Base-by-base conservation (phyloP, 768 basidiomycete species). In the Mycena maculata region DNA sequence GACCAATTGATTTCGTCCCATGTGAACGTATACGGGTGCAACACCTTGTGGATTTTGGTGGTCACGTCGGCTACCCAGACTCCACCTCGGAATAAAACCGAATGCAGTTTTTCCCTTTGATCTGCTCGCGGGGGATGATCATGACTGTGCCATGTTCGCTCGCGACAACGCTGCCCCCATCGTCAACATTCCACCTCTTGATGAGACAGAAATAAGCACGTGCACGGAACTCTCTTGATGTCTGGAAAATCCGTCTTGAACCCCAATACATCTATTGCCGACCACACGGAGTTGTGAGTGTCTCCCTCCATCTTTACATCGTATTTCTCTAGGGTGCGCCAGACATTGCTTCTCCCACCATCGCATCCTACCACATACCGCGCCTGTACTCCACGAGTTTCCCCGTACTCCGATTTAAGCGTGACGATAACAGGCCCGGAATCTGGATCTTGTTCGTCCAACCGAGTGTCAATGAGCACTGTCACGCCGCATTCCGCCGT, bases 1-100 rank as follows among this genome's bases (percentile, higher is more conserved):
- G 50, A 64, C 63, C 63, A 64, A 23, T 64, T 64, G 33, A 64
- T 42, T 28, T 45, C 63, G 11, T 64, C 63, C 63, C 63, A 64
- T 0, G 38, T 25, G 30, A 64, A 64, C 4, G 22, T 49, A 22
- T 38, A 64, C 2, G 63, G 63, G 9, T 50, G 38, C 30, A 64
- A 56, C 16, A 57, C 63, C n/a, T 49, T 30, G 45, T 64, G 63
- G 27, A 64, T 20, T 20, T 25, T 64, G 23, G 47, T 55, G n/a
- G 49, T 22, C 4, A 57, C 63, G 48, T 64, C 63, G 16, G 27
- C 22, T 22, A 15, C 1, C 18, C 55, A 13, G 30, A 33, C 16
- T 57, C 60, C 8, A 64, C 20, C 30, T 64, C 63, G 38, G 47
- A 57, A 20, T 64, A 64, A 20, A 64, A 49, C 9, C 63, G 47